phyloP scores from a whole-genome alignment of 2,329 filamentous ascomycete species.

The Rhynchosporium secalis region DNA sequence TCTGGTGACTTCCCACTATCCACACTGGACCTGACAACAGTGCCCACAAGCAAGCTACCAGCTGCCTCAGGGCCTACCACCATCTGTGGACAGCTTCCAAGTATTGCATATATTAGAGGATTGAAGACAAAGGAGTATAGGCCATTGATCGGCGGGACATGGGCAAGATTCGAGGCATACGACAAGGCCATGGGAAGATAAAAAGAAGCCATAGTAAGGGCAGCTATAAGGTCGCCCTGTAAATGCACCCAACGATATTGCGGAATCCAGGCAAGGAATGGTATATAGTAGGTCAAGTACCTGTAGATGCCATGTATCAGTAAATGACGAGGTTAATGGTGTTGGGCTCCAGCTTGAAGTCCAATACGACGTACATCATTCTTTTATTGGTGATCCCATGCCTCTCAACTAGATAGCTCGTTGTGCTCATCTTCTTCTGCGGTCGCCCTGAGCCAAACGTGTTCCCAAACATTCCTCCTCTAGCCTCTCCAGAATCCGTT shows the following conservation, averaged over 20 bases:
- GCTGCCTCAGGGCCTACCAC: constrained; percentile 93
- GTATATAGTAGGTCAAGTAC: constrained; percentile 92
- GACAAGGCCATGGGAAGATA: constrained; percentile 98
- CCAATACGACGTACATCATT: constrained; percentile 62
- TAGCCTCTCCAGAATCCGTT: constrained; percentile 20
- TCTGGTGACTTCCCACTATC: constrained; percentile 64
- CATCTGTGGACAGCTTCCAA: constrained; percentile 91
- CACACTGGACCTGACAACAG: constrained; percentile 77
- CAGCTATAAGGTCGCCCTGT: constrained; percentile 82
- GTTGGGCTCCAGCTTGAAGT: constrained; percentile 2
- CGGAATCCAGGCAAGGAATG: constrained; percentile 83
- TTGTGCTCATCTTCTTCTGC: constrained; percentile 69
- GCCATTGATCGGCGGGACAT: constrained; percentile 90
- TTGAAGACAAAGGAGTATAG: constrained; percentile 94
- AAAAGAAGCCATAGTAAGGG: constrained; percentile 95
- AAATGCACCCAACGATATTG: constrained; percentile 84
- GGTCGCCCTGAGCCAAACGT: constrained; percentile 29
- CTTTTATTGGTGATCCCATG: constrained; percentile 73
- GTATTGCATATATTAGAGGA: constrained; percentile 83
- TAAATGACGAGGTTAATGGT: constrained; percentile 9
- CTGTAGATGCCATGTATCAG: constrained; percentile 44
- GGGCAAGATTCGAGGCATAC: constrained; percentile 86
- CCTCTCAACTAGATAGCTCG: constrained; percentile 67
- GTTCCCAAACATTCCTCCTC: constrained; percentile 30
- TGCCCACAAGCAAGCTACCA: constrained; percentile 85